Percentiles rank a stretch among this genome's conserved stretches.
These are phyloP conservation scores for Chalciporus chontae DNA, from an alignment of 768 basidiomycete species.

Conservation along the genomic window DNA sequence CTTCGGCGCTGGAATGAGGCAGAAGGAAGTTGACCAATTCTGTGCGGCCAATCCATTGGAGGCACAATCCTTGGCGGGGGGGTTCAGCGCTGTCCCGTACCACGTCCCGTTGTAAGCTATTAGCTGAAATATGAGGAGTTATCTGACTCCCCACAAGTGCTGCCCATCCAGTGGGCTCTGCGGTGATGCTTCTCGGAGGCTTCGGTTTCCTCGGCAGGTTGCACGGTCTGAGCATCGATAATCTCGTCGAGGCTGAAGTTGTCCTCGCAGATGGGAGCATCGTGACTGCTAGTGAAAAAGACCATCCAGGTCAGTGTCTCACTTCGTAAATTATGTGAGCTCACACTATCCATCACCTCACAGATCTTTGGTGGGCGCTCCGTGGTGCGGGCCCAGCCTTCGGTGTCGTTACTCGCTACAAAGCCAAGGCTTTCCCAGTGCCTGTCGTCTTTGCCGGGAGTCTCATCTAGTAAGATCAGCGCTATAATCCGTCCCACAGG, in stretches of 20 bases:
- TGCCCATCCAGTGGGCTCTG: constrained; percentile 77
- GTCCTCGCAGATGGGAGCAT: constrained; percentile 90
- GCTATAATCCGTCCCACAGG: background rate
- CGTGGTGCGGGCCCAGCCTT: constrained; percentile 81
- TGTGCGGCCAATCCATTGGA: constrained; percentile 67
- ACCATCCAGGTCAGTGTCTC: constrained; percentile 54
- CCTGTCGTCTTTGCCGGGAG: constrained; percentile 92
- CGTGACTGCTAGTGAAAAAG: constrained; percentile 67
- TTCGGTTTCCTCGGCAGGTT: constrained; percentile 86
- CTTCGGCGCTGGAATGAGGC: constrained; percentile 81
- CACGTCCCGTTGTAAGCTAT: constrained; percentile 71
- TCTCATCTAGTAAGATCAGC: constrained; percentile 72
- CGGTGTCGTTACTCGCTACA: constrained; percentile 86
- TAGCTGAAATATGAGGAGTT: constrained; percentile 1
- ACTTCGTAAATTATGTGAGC: background rate
- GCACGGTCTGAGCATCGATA: constrained; percentile 85
- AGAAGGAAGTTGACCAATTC: constrained; percentile 80
- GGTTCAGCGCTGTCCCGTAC: constrained; percentile 61
- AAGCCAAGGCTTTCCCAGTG: constrained; percentile 83
- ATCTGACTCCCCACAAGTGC: constrained; percentile 40
- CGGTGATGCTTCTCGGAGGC: constrained; percentile 80
- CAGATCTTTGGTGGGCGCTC: constrained; percentile 87
- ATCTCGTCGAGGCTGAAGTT: constrained; percentile 87
- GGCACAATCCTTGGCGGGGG: constrained; percentile 49
- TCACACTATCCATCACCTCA: constrained; percentile 1